A percentile compares a stretch with the other conserved stretches of the same genome.
Conservation (phyloP, 2,329 filamentous ascomycete genomes). For the Aspergillus candidus region DNA sequence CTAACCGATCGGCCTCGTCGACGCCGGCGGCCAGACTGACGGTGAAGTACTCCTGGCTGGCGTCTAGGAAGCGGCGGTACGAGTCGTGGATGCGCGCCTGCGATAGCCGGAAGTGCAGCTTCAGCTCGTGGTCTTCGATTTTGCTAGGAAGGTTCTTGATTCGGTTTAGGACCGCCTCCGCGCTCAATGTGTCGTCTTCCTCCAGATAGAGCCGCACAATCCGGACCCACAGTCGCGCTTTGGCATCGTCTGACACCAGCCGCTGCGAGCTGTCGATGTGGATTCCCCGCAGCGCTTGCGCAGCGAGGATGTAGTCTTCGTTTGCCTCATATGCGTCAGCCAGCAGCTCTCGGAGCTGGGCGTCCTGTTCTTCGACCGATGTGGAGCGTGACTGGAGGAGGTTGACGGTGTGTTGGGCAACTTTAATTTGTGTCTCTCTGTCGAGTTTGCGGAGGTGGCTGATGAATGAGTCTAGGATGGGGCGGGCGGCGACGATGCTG, state of each 20-base stretch:
- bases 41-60: constrained; percentile 79
- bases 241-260: constrained; percentile 72
- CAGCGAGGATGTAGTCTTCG: constrained; percentile 74
- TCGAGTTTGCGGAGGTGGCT: constrained; percentile 49
- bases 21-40: constrained; percentile 72
- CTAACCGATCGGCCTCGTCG: constrained; percentile 79
- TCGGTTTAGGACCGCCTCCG: constrained; percentile 85
- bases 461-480: constrained; percentile 66
- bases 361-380: constrained; percentile 80
- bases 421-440: constrained; percentile 62
- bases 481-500: constrained; percentile 69
- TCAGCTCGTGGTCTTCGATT: constrained; percentile 65
- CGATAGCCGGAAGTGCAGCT: constrained; percentile 80
- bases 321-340: constrained; percentile 76
- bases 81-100: constrained; percentile 92
- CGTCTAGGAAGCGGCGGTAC: constrained; percentile 81
- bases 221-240: constrained; percentile 81
- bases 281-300: constrained; percentile 72
- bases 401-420: constrained; percentile 66
- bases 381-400: constrained; percentile 61
- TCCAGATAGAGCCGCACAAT: constrained; percentile 93
- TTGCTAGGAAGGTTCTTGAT: constrained; percentile 84
- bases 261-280: constrained; percentile 85
- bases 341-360: constrained; percentile 69
- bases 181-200: constrained; percentile 79